A percentile compares a stretch with the other conserved stretches of the same genome.
phyloP scores from a whole-genome alignment of 495 filamentous ascomycete genomes.

The Aspergillus panamensis region DNA sequence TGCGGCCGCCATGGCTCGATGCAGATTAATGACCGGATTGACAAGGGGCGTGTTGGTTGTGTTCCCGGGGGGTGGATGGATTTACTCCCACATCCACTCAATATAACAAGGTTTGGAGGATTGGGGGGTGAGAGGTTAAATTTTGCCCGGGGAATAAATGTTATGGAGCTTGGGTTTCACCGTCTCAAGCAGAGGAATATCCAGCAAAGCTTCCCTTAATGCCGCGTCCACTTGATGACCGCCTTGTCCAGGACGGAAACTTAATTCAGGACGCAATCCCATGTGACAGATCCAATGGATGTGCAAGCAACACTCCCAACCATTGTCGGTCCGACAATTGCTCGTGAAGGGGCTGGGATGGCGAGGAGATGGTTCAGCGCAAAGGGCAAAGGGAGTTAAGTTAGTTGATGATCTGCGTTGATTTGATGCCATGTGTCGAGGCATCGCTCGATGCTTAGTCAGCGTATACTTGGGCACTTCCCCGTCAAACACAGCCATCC shows the following conservation, averaged over 20 bases:
- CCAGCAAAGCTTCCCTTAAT: background rate
- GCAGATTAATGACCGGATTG: background rate
- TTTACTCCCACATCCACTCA: background rate
- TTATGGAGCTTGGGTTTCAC: background rate
- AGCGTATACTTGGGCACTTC: conserved; percentile 3
- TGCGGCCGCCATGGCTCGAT: conserved; percentile 36
- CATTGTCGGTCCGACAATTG: conserved; percentile 7
- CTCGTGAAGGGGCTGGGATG: conserved; percentile 19
- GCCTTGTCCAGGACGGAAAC: conserved; percentile 3
- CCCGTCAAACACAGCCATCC: background rate
- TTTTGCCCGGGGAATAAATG: too few species aligned
- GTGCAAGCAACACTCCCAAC: background rate
- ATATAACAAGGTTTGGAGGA: background rate
- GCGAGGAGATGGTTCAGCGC: conserved; percentile 39
- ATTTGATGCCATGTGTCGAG: conserved; percentile 8
- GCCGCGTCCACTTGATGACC: background rate
- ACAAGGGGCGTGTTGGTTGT: background rate
- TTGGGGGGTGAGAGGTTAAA: background rate
- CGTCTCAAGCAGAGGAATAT: conserved; percentile 9
- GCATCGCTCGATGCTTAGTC: conserved; percentile 6
- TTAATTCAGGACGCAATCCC: conserved; percentile 7
- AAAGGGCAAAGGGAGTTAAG: too few species aligned
- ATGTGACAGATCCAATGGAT: conserved; percentile 15
- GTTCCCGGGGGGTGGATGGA: background rate
- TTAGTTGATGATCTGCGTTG: background rate